phyloP scores from a whole-genome alignment of 345 rosid genomes.

The Punica granatum region DNA sequence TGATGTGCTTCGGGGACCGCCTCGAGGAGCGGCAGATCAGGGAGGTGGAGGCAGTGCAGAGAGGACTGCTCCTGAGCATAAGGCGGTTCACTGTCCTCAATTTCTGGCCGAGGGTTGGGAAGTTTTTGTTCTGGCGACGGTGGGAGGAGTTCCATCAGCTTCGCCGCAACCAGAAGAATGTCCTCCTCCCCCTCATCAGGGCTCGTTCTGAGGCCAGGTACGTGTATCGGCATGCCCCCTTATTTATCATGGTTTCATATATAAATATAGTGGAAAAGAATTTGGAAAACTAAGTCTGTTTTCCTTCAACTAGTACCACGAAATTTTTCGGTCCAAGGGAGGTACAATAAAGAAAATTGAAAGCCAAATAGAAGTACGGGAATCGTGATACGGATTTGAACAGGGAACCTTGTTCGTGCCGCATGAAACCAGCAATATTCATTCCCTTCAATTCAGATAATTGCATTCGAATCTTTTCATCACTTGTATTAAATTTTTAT shows the following conservation, averaged over 20 bases:
- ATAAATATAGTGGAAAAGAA: too few species aligned
- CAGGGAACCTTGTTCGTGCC: too few species aligned
- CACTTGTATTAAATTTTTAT: too few species aligned
- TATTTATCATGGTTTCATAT: too few species aligned
- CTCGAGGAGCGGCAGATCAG: conserved; percentile 1
- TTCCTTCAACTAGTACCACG: too few species aligned
- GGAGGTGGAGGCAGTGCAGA: neutral
- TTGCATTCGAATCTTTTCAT: too few species aligned
- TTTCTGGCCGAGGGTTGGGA: neutral
- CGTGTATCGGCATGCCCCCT: too few species aligned
- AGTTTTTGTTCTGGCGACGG: neutral
- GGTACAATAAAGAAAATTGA: neutral
- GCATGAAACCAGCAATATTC: too few species aligned
- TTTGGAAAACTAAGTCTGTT: too few species aligned
- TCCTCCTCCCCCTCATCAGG: neutral
- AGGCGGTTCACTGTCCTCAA: neutral
- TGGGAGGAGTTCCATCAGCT: conserved; percentile 3
- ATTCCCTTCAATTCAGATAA: too few species aligned
- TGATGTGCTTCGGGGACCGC: conserved; percentile 12
- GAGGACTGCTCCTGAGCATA: neutral
- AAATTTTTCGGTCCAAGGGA: too few species aligned
- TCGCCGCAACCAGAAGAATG: neutral
- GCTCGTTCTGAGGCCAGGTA: neutral
- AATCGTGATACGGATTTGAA: too few species aligned
- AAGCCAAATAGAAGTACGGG: neutral